These are phyloP conservation scores for Chlorella sp. DNA, from an alignment of 139 green algal genomes.

Conservation along the genomic window DNA sequence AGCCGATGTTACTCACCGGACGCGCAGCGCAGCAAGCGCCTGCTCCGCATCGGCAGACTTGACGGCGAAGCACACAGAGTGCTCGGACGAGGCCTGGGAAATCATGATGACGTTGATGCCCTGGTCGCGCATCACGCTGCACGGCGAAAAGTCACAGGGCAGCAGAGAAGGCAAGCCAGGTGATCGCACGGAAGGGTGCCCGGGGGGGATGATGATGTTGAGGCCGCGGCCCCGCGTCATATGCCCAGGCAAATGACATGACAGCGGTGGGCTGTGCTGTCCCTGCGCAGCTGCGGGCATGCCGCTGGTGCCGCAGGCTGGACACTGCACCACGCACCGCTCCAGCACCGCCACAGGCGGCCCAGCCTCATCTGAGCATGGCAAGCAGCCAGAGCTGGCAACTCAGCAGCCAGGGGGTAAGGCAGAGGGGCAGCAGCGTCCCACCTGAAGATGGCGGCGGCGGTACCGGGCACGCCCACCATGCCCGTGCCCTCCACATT, in stretches of 20 bases:
- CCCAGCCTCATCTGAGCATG: too few species aligned
- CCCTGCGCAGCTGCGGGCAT: too few species aligned
- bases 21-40: constrained; percentile 54
- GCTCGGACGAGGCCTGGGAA: constrained; percentile 90
- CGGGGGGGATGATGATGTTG: background rate
- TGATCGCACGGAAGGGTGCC: background rate
- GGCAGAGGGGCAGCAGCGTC: too few species aligned
- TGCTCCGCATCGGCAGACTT: constrained; percentile 59
- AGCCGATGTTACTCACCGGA: constrained; percentile 36
- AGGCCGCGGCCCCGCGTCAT: too few species aligned
- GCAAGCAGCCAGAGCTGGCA: too few species aligned
- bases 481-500: constrained; percentile 98
- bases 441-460: constrained; percentile 86
- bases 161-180: background rate
- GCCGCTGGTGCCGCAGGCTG: too few species aligned
- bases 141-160: too few species aligned
- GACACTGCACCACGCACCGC: too few species aligned
- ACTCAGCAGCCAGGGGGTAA: too few species aligned
- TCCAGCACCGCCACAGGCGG: too few species aligned
- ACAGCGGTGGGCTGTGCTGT: too few species aligned
- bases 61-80: constrained; percentile 98
- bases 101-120: constrained; percentile 99
- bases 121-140: constrained; percentile 81
- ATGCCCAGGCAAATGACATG: too few species aligned
- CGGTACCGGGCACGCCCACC: constrained; percentile 96